Base-by-base conservation (phyloP, 192 early-diverging fungal species). In the Coemansia biformis region DNA sequence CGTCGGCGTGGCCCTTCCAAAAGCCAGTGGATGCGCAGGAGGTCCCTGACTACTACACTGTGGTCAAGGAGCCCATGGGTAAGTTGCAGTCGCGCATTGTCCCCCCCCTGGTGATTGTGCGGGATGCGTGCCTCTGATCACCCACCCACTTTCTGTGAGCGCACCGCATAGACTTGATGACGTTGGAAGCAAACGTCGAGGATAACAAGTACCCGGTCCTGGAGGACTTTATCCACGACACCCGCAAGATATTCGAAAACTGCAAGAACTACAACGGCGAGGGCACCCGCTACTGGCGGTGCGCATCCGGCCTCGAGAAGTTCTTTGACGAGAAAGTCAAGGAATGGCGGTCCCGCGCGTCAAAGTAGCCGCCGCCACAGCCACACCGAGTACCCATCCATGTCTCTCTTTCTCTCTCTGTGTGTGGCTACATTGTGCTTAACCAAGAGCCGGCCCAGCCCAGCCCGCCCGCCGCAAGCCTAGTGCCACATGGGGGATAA, bases 51-150 rank as follows among this genome's bases (percentile, higher is more conserved):
- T 99, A 99, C 59, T 94, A 98, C 51, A 77, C 83, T 7, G 87
- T 98, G 26, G 93, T 99, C 64, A 95, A 85, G 43, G 83, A 97
- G 40, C 96, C 96, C 8, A 99, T 99, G 94, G 71, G 63, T 66
- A 66, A 49, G 63, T 36, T n/a, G 22, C 40, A 79, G 31, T 1
- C n/a, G n/a, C n/a, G n/a, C n/a, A n/a, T n/a, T n/a, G n/a, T 12
- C 2, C 13, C 34, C 8, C n/a, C 13, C 43, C 13, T 19, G 39
- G 24, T 41, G 18, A 19, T 16, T 16, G 12, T 43, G 13, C 7
- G 29, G 2, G 29, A 8, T 31, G 8, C 16, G n/a, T 18, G 17
- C 16, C 9, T 4, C n/a, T n/a, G n/a, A n/a, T n/a, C n/a, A n/a
- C n/a, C n/a, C n/a, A n/a, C n/a, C n/a, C n/a, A 12, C 16, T 28